Evolutionary conservation across 805 yeast species (phyloP).

Genomic region (Grigorovia yakushimaensis): DNA sequence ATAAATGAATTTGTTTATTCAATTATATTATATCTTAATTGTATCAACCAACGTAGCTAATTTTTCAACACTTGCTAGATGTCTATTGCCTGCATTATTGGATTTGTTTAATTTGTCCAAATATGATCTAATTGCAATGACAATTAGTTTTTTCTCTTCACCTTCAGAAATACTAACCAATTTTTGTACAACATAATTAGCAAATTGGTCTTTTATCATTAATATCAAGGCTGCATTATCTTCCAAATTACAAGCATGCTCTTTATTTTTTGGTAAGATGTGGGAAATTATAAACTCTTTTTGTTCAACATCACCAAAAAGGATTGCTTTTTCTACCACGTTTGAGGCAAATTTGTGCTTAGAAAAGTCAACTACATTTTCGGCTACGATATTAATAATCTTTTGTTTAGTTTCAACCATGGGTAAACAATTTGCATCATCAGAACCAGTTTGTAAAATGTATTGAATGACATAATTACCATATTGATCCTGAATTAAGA

Average conservation of each 20-base stretch:
- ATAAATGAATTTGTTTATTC: too few species aligned
- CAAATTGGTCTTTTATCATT: conserved; percentile 98
- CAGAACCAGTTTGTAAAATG: conserved; percentile 50
- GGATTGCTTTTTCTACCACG: conserved; percentile 90
- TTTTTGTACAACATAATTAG: conserved; percentile 94
- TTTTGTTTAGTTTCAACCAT: conserved; percentile 23
- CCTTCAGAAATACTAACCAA: conserved; percentile 74
- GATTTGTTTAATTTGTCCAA: conserved; percentile 42
- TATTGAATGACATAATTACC: conserved; percentile 98
- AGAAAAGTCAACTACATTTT: conserved; percentile 70
- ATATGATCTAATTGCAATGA: conserved; percentile 69
- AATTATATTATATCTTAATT: conserved; percentile 10
- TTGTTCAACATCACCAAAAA: conserved; percentile 57
- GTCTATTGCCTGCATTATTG: conserved; percentile 27
- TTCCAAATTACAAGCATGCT: conserved; percentile 37
- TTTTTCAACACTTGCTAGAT: conserved; percentile 31
- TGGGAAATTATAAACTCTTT: conserved; percentile 53
- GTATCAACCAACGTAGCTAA: conserved; percentile 27
- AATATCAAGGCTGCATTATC: conserved; percentile 66
- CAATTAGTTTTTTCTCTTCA: conserved; percentile 57
- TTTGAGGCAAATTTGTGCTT: conserved; percentile 96
- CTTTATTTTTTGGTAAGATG: conserved; percentile 47
- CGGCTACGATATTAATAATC: conserved; percentile 59
- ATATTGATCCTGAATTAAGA: conserved; percentile 87
- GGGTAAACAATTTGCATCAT: conserved; percentile 31